These are phyloP conservation scores for Magnusiomyces tetraspermus DNA, from an alignment of 1,139 yeast genomes.

Conservation along the genomic window DNA sequence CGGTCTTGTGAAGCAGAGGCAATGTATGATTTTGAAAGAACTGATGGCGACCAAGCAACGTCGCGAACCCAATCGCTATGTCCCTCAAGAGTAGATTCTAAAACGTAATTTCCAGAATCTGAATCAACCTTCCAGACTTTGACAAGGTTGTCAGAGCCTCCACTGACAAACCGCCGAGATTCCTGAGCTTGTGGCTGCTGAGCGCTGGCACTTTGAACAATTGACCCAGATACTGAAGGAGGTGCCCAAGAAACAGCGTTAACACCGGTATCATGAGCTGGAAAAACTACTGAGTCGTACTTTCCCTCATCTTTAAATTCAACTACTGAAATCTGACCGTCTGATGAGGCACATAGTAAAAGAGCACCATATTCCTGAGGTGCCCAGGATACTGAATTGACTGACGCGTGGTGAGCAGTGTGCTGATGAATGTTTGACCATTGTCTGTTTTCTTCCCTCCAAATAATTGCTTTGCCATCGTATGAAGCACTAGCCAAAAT, in stretches of 20 bases:
- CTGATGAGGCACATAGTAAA: slow-evolving; percentile 83
- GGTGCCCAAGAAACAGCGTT: slow-evolving; percentile 98
- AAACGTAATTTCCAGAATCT: slow-evolving; percentile 47
- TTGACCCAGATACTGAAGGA: slow-evolving; percentile 34
- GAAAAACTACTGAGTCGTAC: slow-evolving; percentile 51
- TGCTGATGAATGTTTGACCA: slow-evolving; percentile 93
- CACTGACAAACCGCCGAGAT: slow-evolving; percentile 68
- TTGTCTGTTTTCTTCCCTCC: slow-evolving; percentile 87
- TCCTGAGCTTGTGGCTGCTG: slow-evolving; percentile 31
- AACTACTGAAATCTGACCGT: slow-evolving; percentile 82
- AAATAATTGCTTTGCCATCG: slow-evolving; percentile 87
- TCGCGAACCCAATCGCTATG: slow-evolving; percentile 98
- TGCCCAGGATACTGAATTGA: slow-evolving; percentile 92
- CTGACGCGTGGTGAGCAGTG: slow-evolving; percentile 84
- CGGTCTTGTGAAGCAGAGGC: slow-evolving; percentile 99
- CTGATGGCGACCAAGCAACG: slow-evolving; percentile 95
- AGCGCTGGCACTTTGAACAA: slow-evolving; percentile 24
- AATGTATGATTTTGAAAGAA: slow-evolving; percentile 74
- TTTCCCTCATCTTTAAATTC: slow-evolving; percentile 90
- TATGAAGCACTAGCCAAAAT: slow-evolving; percentile 91
- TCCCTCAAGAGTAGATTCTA: slow-evolving; percentile 75
- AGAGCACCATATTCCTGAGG: slow-evolving; percentile 96
- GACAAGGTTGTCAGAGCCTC: slow-evolving; percentile 91
- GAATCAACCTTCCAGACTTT: slow-evolving; percentile 78
- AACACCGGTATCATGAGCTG: slow-evolving; percentile 89